These are phyloP conservation scores for Aspergillus sclerotiicarbonarius DNA, from an alignment of 495 filamentous ascomycete genomes.

Conservation along the genomic window DNA sequence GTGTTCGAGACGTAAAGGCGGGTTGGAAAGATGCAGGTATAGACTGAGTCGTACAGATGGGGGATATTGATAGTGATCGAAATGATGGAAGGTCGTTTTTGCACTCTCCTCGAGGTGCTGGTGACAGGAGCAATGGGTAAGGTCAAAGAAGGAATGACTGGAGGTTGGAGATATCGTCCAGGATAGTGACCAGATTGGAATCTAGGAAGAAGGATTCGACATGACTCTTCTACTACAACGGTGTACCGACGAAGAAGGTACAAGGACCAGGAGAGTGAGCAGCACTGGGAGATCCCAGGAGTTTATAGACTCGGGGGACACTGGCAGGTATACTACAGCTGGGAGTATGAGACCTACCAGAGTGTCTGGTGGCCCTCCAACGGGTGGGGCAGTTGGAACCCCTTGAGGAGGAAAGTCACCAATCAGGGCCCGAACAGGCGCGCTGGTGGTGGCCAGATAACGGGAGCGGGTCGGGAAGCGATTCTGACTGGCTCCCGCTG, in stretches of 20 bases:
- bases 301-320: not conserved
- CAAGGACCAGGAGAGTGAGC: not conserved
- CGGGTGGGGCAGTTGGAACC: too few relatives aligned
- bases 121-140: not conserved
- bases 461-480: not conserved
- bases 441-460: not conserved
- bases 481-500: not conserved
- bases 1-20: not conserved
- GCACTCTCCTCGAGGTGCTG: not conserved
- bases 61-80: not conserved
- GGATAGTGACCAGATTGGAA: not conserved
- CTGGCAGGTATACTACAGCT: not conserved
- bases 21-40: not conserved
- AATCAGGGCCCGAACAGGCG: not conserved
- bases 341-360: not conserved
- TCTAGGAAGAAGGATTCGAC: not conserved
- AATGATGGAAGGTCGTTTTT: not conserved
- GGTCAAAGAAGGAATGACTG: not conserved
- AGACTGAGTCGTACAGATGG: not conserved
- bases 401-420: too few relatives aligned
- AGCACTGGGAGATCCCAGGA: not conserved
- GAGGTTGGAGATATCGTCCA: not conserved
- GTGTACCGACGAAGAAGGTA: not conserved
- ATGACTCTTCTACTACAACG: not conserved
- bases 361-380: not conserved